phyloP scores from a whole-genome alignment of 768 basidiomycete species.

The Russula sp. region DNA sequence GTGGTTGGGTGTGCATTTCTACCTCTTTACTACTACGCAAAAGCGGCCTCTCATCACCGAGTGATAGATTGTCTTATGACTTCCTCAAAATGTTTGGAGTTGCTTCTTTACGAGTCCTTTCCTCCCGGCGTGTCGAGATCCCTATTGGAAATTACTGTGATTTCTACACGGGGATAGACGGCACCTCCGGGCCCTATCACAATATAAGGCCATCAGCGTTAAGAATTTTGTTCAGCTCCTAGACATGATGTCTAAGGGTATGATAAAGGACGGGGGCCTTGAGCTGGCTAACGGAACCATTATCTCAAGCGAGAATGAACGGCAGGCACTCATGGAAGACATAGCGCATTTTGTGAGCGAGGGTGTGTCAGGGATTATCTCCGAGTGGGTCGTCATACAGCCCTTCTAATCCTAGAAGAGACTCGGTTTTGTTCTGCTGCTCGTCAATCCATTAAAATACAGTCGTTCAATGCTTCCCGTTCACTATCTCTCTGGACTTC shows the following conservation, averaged over 20 bases:
- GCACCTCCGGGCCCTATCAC: not conserved
- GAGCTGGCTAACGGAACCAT: constrained; percentile 1
- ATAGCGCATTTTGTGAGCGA: not conserved
- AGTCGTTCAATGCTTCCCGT: no score
- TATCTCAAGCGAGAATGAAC: not conserved
- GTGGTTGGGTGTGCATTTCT: not conserved
- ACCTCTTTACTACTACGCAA: not conserved
- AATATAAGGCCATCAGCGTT: not conserved
- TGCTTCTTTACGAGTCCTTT: constrained; percentile 3
- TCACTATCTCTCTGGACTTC: no score
- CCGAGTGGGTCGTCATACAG: constrained; percentile 8
- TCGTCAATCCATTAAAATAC: no score
- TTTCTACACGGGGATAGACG: not conserved
- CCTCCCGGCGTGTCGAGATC: not conserved
- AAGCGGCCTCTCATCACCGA: not conserved
- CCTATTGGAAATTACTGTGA: constrained; percentile 10
- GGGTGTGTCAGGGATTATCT: not conserved
- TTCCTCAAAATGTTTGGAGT: not conserved
- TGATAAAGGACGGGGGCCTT: not conserved
- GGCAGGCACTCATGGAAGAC: not conserved
- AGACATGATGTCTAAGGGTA: not conserved
- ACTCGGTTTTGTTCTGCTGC: no score
- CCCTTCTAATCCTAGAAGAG: not conserved
- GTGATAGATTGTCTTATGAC: not conserved
- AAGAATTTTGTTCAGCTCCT: not conserved